Evolutionary conservation across 257 asterid species (phyloP).

Genomic region (Scutellaria galericulata): DNA sequence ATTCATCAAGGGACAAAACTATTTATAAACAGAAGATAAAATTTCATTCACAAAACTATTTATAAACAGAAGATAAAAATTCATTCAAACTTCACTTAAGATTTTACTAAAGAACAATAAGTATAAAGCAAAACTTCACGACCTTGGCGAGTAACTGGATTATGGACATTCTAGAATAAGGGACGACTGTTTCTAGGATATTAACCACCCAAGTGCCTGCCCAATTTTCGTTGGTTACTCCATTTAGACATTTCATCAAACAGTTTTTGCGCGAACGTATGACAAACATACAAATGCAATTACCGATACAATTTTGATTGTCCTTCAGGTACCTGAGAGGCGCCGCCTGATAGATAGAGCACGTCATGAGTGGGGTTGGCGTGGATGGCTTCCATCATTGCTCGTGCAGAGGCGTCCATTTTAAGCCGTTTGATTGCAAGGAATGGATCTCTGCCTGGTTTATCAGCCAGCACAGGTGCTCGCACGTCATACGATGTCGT

Average conservation of each 20-base stretch:
- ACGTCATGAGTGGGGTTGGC: slow-evolving; percentile 76
- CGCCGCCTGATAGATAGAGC: slow-evolving; percentile 88
- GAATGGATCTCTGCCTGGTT: not conserved
- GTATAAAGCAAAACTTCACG: not conserved
- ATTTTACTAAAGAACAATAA: not conserved
- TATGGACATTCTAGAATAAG: slow-evolving; percentile 89
- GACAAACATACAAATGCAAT: not conserved
- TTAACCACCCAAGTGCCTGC: slow-evolving; percentile 90
- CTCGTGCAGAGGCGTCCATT: slow-evolving; percentile 73
- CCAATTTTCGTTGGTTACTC: slow-evolving; percentile 21
- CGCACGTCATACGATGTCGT: slow-evolving; percentile 28
- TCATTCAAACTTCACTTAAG: not conserved
- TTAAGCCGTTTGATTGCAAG: slow-evolving; percentile 19
- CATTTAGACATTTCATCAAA: slow-evolving; percentile 40
- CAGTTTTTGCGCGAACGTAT: not conserved
- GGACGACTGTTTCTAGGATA: slow-evolving; percentile 79
- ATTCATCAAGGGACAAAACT: not conserved
- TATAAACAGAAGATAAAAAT: slow-evolving; percentile 5
- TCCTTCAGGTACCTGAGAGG: slow-evolving; percentile 69
- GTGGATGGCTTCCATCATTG: slow-evolving; percentile 76
- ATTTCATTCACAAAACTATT: not conserved
- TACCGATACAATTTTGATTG: not conserved
- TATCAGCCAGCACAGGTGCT: not conserved
- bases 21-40: not conserved
- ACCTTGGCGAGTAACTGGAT: slow-evolving; percentile 91